Percentiles rank a stretch among this genome's conserved stretches.
Evolutionary conservation across 495 filamentous ascomycete genomes (phyloP).

Genomic region (Podospora appendiculata): DNA sequence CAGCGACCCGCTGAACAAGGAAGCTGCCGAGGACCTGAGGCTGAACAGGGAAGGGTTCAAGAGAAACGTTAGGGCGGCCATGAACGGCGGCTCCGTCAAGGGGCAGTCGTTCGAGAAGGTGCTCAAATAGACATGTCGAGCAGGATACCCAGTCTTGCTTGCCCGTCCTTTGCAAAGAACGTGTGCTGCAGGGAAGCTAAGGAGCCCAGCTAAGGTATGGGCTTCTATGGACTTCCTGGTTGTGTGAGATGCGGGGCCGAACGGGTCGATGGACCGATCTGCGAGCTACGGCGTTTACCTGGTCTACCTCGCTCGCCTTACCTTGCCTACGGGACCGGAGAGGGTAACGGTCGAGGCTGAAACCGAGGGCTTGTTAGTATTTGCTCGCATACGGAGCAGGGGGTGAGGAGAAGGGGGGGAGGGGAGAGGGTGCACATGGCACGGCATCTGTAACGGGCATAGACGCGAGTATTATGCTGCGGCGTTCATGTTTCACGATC

Average conservation of each 20-base stretch:
- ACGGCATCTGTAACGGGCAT: conserved; percentile 2
- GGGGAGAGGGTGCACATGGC: neutral
- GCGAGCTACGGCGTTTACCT: no score
- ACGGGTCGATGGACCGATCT: no score
- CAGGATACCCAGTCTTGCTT: neutral
- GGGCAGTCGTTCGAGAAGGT: conserved; percentile 70
- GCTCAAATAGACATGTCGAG: conserved; percentile 16
- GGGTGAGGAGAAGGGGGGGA: neutral
- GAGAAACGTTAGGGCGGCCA: conserved; percentile 74
- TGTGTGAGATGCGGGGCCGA: no score
- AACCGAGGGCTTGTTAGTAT: neutral
- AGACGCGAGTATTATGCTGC: conserved; percentile 8
- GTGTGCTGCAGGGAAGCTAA: neutral
- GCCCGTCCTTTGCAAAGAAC: neutral
- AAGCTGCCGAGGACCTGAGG: conserved; percentile 88
- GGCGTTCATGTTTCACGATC: conserved; percentile 14
- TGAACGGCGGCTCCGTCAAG: conserved; percentile 75
- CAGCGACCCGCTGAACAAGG: conserved; percentile 94
- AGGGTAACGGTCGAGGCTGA: no score
- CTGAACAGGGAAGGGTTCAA: conserved; percentile 79
- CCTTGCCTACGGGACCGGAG: no score
- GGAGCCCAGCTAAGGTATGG: no score
- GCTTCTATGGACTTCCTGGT: neutral
- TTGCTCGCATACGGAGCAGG: neutral
- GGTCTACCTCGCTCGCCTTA: no score